Conservation (phyloP, 2,329 filamentous ascomycete species). For the Paecilomyces variotii region DNA sequence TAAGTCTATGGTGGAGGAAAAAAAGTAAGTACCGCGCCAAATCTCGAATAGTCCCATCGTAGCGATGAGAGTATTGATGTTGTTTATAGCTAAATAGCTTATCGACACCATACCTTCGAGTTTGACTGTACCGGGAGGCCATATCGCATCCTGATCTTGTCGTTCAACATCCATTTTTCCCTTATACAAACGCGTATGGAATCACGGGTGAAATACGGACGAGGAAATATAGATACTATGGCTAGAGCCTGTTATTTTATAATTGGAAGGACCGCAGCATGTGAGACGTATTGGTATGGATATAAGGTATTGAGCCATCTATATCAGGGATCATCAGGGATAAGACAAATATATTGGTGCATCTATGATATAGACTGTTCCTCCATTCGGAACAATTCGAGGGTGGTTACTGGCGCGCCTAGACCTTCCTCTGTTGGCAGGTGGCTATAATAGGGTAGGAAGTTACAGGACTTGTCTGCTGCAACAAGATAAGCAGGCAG, state of each 20-base stretch:
- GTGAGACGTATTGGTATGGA: background rate
- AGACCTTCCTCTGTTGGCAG: background rate
- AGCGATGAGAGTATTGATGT: background rate
- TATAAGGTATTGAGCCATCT: background rate
- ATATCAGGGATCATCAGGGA: background rate
- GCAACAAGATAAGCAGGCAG: background rate
- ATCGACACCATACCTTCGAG: background rate
- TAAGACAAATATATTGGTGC: background rate
- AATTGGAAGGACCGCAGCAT: background rate
- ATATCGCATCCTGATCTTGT: background rate
- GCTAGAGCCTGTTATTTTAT: background rate
- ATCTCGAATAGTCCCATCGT: background rate
- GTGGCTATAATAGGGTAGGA: background rate
- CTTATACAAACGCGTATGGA: background rate
- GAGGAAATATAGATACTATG: background rate
- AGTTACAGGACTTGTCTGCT: background rate
- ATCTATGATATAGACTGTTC: background rate
- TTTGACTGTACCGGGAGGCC: background rate
- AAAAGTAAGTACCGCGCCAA: background rate
- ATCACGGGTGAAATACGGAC: background rate
- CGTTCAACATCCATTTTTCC: background rate
- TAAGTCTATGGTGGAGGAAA: background rate
- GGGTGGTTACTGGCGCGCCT: background rate
- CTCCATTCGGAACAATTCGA: background rate
- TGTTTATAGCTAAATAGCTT: background rate